Percentiles rank a stretch among this genome's conserved stretches.
Conservation (phyloP, 208 protist genomes). For the Trichomonas gallinae region DNA sequence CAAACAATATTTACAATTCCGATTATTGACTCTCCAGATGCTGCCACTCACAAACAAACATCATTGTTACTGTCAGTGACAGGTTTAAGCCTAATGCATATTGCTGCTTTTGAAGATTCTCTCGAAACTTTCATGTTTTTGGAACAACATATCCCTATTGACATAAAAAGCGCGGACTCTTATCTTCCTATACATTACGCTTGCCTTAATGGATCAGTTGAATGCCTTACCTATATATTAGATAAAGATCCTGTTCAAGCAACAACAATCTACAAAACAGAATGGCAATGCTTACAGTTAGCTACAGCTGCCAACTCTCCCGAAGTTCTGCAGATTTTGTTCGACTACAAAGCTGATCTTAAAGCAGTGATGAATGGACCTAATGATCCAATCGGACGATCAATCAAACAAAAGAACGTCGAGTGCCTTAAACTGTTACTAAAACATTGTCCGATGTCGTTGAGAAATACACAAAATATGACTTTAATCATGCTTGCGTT, state of each 20-base stretch:
- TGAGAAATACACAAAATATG: background rate
- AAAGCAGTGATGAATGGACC: background rate
- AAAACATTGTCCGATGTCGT: background rate
- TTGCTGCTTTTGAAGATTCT: background rate
- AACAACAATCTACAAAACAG: background rate
- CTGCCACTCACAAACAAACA: background rate
- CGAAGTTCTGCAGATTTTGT: background rate
- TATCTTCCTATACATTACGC: background rate
- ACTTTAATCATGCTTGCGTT: background rate
- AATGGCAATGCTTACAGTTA: background rate
- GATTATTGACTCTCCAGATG: background rate
- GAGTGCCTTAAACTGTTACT: background rate
- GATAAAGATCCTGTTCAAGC: background rate
- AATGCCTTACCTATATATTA: background rate
- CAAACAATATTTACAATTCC: constrained; percentile 5
- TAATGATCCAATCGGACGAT: background rate
- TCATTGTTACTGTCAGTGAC: background rate
- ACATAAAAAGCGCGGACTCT: background rate
- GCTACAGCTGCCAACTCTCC: background rate
- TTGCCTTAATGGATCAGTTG: background rate
- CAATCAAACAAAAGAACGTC: background rate
- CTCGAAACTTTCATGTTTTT: background rate
- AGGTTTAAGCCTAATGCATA: background rate
- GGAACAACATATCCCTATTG: background rate
- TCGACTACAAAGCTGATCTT: background rate